Conservation (phyloP, 192 early-diverging fungal species). For the Umbelopsis isabellina region DNA sequence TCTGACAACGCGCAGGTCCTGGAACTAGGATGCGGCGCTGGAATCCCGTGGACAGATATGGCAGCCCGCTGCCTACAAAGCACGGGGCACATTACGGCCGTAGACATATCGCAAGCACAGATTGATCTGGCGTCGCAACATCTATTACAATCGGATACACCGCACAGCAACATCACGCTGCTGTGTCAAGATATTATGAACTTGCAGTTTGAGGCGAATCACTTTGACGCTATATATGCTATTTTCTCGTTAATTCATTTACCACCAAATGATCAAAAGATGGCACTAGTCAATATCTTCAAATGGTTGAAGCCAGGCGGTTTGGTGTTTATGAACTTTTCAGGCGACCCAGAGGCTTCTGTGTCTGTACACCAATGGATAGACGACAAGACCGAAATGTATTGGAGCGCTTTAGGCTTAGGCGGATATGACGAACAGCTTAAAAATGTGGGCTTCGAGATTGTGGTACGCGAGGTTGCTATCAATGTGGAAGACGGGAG, state of each 20-base stretch:
- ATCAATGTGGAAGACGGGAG: background rate
- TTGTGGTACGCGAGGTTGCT: background rate
- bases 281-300: background rate
- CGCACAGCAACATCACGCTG: background rate
- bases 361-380: background rate
- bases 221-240: background rate
- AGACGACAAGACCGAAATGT: slow-evolving; percentile 6
- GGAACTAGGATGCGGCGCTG: slow-evolving; percentile 10
- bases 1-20: background rate
- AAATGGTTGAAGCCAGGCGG: slow-evolving; percentile 4
- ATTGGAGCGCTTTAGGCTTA: slow-evolving; percentile 2
- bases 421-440: background rate
- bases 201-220: background rate
- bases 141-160: background rate
- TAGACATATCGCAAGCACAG: background rate
- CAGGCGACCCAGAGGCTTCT: background rate
- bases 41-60: slow-evolving; percentile 2
- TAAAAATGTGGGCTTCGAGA: background rate
- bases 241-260: slow-evolving; percentile 4
- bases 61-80: background rate
- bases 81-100: background rate
- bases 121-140: background rate
- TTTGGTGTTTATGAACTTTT: slow-evolving; percentile 13
- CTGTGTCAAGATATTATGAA: background rate
- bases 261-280: background rate